Conservation (phyloP, 345 rosid genomes). For the Geranium brycei region DNA sequence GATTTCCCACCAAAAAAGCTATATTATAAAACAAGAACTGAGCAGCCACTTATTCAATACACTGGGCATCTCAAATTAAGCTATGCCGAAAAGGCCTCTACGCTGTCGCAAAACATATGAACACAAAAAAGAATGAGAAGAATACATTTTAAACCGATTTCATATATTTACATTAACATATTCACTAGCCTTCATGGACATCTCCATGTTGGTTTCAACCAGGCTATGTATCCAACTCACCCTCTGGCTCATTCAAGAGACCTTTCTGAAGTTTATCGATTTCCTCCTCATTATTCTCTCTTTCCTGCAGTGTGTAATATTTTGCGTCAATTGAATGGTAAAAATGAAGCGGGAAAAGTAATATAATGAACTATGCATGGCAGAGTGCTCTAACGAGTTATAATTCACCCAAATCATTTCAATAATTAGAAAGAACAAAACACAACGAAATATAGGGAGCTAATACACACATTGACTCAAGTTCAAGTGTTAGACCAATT, state of each 20-base stretch:
- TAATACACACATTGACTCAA: no score
- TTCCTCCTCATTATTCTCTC: slow-evolving; percentile 13
- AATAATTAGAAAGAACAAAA: background rate
- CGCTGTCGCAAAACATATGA: slow-evolving; percentile 17
- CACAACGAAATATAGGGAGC: background rate
- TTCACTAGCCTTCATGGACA: slow-evolving; percentile 5
- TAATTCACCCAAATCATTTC: no score
- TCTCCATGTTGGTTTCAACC: no score
- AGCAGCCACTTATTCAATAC: slow-evolving; percentile 5
- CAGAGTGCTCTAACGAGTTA: no score
- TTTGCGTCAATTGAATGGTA: no score
- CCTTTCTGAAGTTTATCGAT: slow-evolving; percentile 11
- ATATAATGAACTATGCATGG: no score
- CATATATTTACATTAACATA: slow-evolving; percentile 21
- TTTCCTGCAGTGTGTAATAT: background rate
- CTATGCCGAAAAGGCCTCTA: slow-evolving; percentile 8
- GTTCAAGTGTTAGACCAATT: no score
- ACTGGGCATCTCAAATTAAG: slow-evolving; percentile 4
- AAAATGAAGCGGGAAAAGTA: no score
- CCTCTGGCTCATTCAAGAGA: slow-evolving; percentile 3
- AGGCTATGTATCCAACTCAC: slow-evolving; percentile 15
- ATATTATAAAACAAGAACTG: slow-evolving; percentile 1
- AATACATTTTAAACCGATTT: slow-evolving; percentile 11
- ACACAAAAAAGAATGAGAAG: slow-evolving; percentile 38
- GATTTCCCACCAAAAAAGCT: no score